phyloP scores from a whole-genome alignment of 129 eudicot species.

The Calendula officinalis region DNA sequence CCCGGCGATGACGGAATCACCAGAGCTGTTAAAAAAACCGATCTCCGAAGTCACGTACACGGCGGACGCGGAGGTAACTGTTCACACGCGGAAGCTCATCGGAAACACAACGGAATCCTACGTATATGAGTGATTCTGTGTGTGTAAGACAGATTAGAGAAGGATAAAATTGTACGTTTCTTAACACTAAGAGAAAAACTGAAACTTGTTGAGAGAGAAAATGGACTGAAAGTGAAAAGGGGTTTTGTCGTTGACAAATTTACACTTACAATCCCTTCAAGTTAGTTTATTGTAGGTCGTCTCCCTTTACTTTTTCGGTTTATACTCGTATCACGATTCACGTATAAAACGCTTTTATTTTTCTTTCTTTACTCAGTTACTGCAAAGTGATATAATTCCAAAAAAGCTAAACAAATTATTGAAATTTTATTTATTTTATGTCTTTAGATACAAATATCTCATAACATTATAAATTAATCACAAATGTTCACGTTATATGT shows the following conservation, averaged over 20 bases:
- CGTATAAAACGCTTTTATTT: no score
- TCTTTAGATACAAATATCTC: no score
- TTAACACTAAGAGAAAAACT: slow-evolving; percentile 7
- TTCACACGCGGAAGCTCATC: slow-evolving; percentile 6
- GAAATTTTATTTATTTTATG: no score
- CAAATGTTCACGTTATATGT: no score
- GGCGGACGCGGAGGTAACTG: slow-evolving; percentile 12
- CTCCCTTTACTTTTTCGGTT: no score
- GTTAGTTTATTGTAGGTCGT: not conserved
- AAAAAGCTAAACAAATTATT: no score
- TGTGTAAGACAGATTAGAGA: not conserved
- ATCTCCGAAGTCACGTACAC: slow-evolving; percentile 5
- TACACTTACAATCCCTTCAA: slow-evolving; percentile 2
- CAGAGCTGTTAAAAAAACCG: slow-evolving; percentile 26
- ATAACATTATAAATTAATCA: no score
- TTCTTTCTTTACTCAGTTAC: no score
- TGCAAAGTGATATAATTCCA: no score
- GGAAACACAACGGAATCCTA: slow-evolving; percentile 16
- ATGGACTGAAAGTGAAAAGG: slow-evolving; percentile 24
- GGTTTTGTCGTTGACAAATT: slow-evolving; percentile 21
- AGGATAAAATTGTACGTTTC: slow-evolving; percentile 33
- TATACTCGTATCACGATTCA: not conserved
- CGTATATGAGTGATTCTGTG: not conserved
- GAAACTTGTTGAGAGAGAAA: slow-evolving; percentile 31
- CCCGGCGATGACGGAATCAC: slow-evolving; percentile 28